Conservation (phyloP, 2,329 filamentous ascomycete genomes). For the Trichocomaceae sp. region DNA sequence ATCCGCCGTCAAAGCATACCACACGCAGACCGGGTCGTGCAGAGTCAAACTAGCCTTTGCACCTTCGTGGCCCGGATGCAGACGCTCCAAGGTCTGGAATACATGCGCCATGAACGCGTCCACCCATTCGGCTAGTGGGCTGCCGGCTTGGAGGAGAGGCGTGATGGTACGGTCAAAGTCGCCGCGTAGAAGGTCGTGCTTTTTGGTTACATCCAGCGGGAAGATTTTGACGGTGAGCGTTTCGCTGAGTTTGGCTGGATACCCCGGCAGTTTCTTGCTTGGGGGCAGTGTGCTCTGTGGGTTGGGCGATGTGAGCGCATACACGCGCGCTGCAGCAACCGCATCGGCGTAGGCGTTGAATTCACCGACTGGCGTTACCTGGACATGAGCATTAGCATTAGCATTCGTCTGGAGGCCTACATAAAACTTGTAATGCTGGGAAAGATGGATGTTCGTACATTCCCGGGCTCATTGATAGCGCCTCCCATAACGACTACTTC, state of each 20-base stretch:
- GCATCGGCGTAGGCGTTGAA: constrained; percentile 95
- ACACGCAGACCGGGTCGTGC: constrained; percentile 72
- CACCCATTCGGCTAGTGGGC: constrained; percentile 68
- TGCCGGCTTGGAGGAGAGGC: constrained; percentile 53
- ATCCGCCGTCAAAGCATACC: constrained; percentile 61
- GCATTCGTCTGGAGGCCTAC: neutral
- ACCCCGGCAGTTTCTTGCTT: constrained; percentile 50
- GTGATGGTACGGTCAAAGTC: constrained; percentile 54
- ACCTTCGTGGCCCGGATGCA: constrained; percentile 50
- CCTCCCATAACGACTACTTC: constrained; percentile 96
- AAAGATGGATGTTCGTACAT: constrained; percentile 50
- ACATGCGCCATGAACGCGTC: constrained; percentile 64
- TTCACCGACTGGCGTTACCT: constrained; percentile 70
- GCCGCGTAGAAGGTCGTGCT: constrained; percentile 58
- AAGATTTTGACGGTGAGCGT: constrained; percentile 63
- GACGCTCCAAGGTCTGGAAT: constrained; percentile 60
- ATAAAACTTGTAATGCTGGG: neutral
- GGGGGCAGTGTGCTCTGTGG: constrained; percentile 78
- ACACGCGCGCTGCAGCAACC: constrained; percentile 68
- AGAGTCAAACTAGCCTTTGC: constrained; percentile 54
- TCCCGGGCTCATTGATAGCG: constrained; percentile 70
- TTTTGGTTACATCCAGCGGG: constrained; percentile 69
- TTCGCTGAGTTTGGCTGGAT: constrained; percentile 58
- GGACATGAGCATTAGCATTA: neutral
- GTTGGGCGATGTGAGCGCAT: constrained; percentile 65